These are phyloP conservation scores for Wickerhamiella parazyma DNA, from an alignment of 805 yeast species.

Conservation along the genomic window DNA sequence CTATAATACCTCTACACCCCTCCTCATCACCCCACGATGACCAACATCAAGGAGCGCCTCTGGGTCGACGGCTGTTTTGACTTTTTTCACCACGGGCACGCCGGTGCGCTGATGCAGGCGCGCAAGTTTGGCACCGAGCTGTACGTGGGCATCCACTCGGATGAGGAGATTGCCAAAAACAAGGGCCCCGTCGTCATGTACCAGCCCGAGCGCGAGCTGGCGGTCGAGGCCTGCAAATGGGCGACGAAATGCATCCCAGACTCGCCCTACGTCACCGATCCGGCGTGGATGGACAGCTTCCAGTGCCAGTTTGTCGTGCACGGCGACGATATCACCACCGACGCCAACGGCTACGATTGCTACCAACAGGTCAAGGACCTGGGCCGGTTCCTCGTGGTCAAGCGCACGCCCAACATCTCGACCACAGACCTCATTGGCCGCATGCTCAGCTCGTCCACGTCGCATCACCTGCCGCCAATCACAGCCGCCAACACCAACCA, in stretches of 20 bases:
- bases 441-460: slow-evolving; percentile 50
- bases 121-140: slow-evolving; percentile 65
- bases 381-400: slow-evolving; percentile 83
- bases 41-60: slow-evolving; percentile 29
- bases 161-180: slow-evolving; percentile 65
- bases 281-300: slow-evolving; percentile 56
- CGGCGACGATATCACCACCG: slow-evolving; percentile 96
- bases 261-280: slow-evolving; percentile 93
- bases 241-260: slow-evolving; percentile 49
- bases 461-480: slow-evolving; percentile 39
- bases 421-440: slow-evolving; percentile 92
- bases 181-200: slow-evolving; percentile 95
- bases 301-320: slow-evolving; percentile 89
- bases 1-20: not conserved
- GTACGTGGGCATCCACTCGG: slow-evolving; percentile 83
- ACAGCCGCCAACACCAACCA: slow-evolving; percentile 15
- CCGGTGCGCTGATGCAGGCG: slow-evolving; percentile 93
- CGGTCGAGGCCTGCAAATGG: slow-evolving; percentile 89
- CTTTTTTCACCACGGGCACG: slow-evolving; percentile 93
- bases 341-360: slow-evolving; percentile 90
- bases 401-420: slow-evolving; percentile 83
- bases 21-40: not conserved
- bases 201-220: slow-evolving; percentile 61
- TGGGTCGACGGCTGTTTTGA: slow-evolving; percentile 99
- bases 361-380: slow-evolving; percentile 69